Percentiles rank a stretch among this genome's conserved stretches.
phyloP scores from a whole-genome alignment of 371 early-diverging fungal genomes.

The Mortierella sp. region DNA sequence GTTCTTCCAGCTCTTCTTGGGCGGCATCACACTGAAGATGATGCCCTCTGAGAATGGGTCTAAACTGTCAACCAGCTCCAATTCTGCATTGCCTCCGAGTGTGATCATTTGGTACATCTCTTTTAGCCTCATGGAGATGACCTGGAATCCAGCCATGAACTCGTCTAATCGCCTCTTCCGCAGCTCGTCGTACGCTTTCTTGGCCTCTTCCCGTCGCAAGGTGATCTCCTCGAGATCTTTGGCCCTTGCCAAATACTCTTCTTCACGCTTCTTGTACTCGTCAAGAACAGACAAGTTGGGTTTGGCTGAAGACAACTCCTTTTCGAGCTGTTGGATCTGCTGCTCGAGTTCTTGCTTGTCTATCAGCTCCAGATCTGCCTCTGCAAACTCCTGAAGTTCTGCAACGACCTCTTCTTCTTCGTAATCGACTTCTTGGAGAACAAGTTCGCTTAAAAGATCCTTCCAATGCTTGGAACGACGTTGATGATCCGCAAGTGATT shows the following conservation, averaged over 20 bases:
- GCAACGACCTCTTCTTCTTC: slow-evolving; percentile 53
- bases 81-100: slow-evolving; percentile 99
- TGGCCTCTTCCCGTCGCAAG: slow-evolving; percentile 75
- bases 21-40: slow-evolving; percentile 99
- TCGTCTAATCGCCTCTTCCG: slow-evolving; percentile 87
- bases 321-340: slow-evolving; percentile 43
- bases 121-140: slow-evolving; percentile 95
- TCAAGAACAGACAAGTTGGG: slow-evolving; percentile 91
- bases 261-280: slow-evolving; percentile 86
- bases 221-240: slow-evolving; percentile 84
- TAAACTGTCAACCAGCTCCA: slow-evolving; percentile 99
- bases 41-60: slow-evolving; percentile 99
- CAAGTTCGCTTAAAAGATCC: slow-evolving; percentile 60
- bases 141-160: slow-evolving; percentile 97
- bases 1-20: slow-evolving; percentile 99
- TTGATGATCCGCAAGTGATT: slow-evolving; percentile 59
- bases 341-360: slow-evolving; percentile 65
- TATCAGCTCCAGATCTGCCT: slow-evolving; percentile 66
- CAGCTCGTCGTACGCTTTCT: slow-evolving; percentile 79
- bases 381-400: slow-evolving; percentile 61
- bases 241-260: slow-evolving; percentile 76
- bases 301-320: slow-evolving; percentile 62
- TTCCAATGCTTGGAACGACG: slow-evolving; percentile 67
- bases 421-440: slow-evolving; percentile 73
- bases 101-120: slow-evolving; percentile 99